phyloP scores from a whole-genome alignment of 306 rosid genomes.

The Pyrus bretschneideri region DNA sequence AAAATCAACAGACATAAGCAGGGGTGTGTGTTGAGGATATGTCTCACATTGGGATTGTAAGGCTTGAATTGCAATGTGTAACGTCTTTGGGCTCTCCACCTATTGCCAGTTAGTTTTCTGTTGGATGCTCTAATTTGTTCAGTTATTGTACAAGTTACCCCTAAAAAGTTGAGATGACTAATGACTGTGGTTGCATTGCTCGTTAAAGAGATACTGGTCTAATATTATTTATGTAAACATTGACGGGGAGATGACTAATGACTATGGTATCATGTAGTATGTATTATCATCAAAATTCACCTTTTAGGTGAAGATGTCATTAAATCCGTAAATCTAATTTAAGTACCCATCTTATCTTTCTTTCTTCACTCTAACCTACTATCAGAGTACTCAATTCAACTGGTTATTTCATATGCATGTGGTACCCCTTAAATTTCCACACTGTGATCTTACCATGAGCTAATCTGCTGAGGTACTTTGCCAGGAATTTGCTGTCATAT shows the following conservation, averaged over 20 bases:
- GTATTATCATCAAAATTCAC: too few species aligned
- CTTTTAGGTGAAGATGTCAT: too few species aligned
- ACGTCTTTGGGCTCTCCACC: background rate
- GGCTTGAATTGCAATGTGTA: background rate
- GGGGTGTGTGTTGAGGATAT: too few species aligned
- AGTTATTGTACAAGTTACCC: background rate
- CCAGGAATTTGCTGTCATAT: conserved; percentile 80
- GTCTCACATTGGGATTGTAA: background rate
- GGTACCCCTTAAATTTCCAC: background rate
- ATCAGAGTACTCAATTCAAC: background rate
- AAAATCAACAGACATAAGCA: too few species aligned
- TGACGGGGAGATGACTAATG: background rate
- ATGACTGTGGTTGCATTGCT: background rate
- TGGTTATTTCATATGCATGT: background rate
- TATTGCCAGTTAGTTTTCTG: background rate
- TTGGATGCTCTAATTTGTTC: background rate
- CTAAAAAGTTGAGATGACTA: background rate
- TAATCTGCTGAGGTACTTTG: conserved; percentile 23
- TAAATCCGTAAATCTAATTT: too few species aligned
- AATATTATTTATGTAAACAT: background rate
- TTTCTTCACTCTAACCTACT: background rate
- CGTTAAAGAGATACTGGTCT: background rate
- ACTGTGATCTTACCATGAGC: conserved; percentile 1
- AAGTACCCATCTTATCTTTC: too few species aligned
- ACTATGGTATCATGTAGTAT: background rate